phyloP scores from a whole-genome alignment of 2,329 filamentous ascomycete genomes.

The Fusarium poae region DNA sequence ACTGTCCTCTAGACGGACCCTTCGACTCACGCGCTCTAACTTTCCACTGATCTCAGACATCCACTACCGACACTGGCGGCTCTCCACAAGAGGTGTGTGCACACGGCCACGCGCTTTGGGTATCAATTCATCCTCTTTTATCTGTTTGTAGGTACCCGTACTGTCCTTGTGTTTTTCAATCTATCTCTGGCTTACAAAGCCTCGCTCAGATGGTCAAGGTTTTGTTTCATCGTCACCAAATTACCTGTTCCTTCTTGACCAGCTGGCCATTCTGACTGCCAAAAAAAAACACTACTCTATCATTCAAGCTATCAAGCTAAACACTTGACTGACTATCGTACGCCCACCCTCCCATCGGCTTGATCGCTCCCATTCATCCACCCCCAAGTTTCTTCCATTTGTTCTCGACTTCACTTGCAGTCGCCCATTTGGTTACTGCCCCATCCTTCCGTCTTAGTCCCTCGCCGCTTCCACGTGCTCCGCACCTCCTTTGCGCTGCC shows the following conservation, averaged over 20 bases:
- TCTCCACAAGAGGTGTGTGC: slow-evolving; percentile 23
- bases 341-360: slow-evolving; percentile 29
- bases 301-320: slow-evolving; percentile 17
- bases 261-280: slow-evolving; percentile 17
- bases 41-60: slow-evolving; percentile 41
- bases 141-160: neutral
- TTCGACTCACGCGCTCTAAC: slow-evolving; percentile 16
- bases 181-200: slow-evolving; percentile 23
- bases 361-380: slow-evolving; percentile 33
- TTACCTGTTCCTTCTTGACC: slow-evolving; percentile 9
- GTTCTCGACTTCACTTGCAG: slow-evolving; percentile 37
- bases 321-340: slow-evolving; percentile 24
- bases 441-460: slow-evolving; percentile 31
- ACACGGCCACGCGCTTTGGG: slow-evolving; percentile 18
- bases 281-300: slow-evolving; percentile 20
- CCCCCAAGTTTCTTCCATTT: slow-evolving; percentile 25
- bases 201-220: slow-evolving; percentile 8
- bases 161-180: slow-evolving; percentile 12
- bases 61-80: slow-evolving; percentile 35
- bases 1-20: slow-evolving; percentile 23
- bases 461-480: slow-evolving; percentile 44
- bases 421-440: slow-evolving; percentile 26
- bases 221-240: slow-evolving; percentile 10
- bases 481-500: slow-evolving; percentile 39
- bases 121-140: slow-evolving; percentile 25